Conservation (phyloP, 2,329 filamentous ascomycete species). For the Colletotrichum sansevieriae region DNA sequence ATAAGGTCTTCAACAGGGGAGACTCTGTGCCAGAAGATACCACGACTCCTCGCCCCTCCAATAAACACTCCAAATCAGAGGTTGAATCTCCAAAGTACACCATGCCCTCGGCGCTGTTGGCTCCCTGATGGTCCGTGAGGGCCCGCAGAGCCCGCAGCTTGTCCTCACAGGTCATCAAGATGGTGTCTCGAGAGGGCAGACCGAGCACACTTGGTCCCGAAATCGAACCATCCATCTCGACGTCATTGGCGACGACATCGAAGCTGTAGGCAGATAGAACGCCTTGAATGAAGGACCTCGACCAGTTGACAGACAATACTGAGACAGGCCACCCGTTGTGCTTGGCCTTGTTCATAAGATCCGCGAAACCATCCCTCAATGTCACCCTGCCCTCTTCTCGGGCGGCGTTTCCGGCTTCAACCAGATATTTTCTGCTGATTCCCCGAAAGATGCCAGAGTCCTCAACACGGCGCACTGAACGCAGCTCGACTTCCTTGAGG, state of each 20-base stretch:
- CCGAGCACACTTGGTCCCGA: slow-evolving; percentile 53
- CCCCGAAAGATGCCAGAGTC: slow-evolving; percentile 60
- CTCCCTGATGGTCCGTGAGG: slow-evolving; percentile 44
- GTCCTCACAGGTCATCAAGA: slow-evolving; percentile 58
- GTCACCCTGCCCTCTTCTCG: slow-evolving; percentile 50
- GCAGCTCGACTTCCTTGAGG: slow-evolving; percentile 58
- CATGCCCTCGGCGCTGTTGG: slow-evolving; percentile 44
- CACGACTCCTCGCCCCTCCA: slow-evolving; percentile 60
- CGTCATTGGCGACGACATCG: slow-evolving; percentile 60
- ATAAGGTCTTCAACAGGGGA: slow-evolving; percentile 45
- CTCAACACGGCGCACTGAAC: slow-evolving; percentile 60
- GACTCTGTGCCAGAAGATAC: slow-evolving; percentile 53
- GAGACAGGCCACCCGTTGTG: slow-evolving; percentile 54
- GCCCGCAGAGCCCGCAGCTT: slow-evolving; percentile 59
- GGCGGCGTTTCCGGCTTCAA: slow-evolving; percentile 54
- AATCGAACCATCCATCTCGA: slow-evolving; percentile 55
- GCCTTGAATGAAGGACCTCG: slow-evolving; percentile 60
- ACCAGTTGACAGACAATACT: slow-evolving; percentile 67
- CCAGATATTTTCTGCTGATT: slow-evolving; percentile 51
- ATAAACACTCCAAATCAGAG: slow-evolving; percentile 68
- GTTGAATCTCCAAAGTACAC: slow-evolving; percentile 71
- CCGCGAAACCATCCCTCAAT: slow-evolving; percentile 57
- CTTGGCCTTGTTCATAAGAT: slow-evolving; percentile 47
- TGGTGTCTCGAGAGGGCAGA: slow-evolving; percentile 45
- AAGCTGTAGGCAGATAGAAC: slow-evolving; percentile 52